Base-by-base conservation (phyloP, 2,329 filamentous ascomycete genomes). In the Malbranchea cinnamomea region DNA sequence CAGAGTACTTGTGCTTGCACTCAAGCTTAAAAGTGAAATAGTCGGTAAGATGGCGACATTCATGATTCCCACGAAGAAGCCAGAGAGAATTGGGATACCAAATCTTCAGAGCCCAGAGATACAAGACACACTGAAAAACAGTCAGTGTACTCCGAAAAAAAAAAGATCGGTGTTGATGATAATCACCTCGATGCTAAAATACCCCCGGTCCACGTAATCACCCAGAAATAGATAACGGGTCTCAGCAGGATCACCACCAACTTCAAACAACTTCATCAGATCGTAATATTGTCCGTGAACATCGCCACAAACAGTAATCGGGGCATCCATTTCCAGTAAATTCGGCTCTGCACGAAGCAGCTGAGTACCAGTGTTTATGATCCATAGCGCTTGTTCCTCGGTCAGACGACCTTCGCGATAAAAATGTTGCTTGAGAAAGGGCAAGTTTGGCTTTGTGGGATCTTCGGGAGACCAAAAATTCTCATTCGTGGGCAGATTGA, bases 11-110 rank as follows among this genome's bases (percentile, higher is more conserved):
- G 71, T 98, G 89, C 65, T 93, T 94, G 69, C 89, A 98, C 59
- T 98, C 89, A 35, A 98, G 75, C 68, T 98, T 95, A 68, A 98
- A 98, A 37, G 89, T 98, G 62, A 98, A 98, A 68, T 98, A 98
- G 54, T 98, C 89, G 34, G 89, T 98, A 68, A 98, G 70, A 64
- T 98, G 89, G 49, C 89, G 78, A 59, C 89, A 98, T 62, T 98
- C 89, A 62, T 98, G 89, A 60, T 98, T 98, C 44, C 89, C 89
- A 48, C 89, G 81, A 44, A 98, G 72, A 44, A 98, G 68, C 89
- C 89, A 98, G 34, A 98, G 74, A 12, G 83, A 87, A 58, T 95
- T 84, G 31, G 89, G 89, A 53, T 95, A 98, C 73, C 92, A 93
- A 52, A 98, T 95, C 71, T 98, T 98, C 54, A 98, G 67, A 19